Evolutionary conservation across 805 yeast genomes (phyloP), one percentile per base, ranked within the genome.

Genomic region (Ogataea methanolica): DNA sequence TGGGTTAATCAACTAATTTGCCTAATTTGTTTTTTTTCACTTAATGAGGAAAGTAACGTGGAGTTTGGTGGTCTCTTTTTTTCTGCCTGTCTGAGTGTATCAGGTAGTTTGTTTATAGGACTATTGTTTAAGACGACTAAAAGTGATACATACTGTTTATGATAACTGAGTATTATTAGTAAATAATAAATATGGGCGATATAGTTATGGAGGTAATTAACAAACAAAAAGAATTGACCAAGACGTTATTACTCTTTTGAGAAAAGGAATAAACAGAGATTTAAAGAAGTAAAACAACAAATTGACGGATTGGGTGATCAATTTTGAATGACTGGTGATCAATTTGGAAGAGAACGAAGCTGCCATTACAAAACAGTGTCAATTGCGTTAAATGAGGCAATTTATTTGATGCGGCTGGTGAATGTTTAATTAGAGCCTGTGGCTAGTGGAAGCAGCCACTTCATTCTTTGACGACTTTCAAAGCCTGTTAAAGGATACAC

Each of bases 1-100:
- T 48, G 33, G 60, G 59, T 39, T 52, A 48, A 59, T 58, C 62
- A 56, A 55, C 49, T 52, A 56, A 58, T 55, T 59, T 59, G 55
- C 63, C 63, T 50, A 53, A 43, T 52, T 49, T 37, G 59, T 50
- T 19, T 22, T n/a, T 16, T 16, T 40, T 21, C 29, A 29, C 19
- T 37, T 19, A 49, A 51, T 45, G 47, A 35, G 49, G 47, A 46
- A 48, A 44, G 26, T 34, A 31, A 41, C 36, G 23, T 17, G 36
- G 36, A 33, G 39, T 17, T 36, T 4, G 21, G 38, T 33, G 44
- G 12, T 19, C 34, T 23, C 17, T 14, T 31, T 41, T 31, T 16
- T 33, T 41, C 26, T 26, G 9, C 12, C 31, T 8, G 31, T 6
- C 11, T 26, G 31, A 6, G 31, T 26, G 31, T 26, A 9, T 26